Percentiles rank a stretch among this genome's conserved stretches.
phyloP scores from a whole-genome alignment of 495 filamentous ascomycete genomes.

The Opeltia flavorubescens region DNA sequence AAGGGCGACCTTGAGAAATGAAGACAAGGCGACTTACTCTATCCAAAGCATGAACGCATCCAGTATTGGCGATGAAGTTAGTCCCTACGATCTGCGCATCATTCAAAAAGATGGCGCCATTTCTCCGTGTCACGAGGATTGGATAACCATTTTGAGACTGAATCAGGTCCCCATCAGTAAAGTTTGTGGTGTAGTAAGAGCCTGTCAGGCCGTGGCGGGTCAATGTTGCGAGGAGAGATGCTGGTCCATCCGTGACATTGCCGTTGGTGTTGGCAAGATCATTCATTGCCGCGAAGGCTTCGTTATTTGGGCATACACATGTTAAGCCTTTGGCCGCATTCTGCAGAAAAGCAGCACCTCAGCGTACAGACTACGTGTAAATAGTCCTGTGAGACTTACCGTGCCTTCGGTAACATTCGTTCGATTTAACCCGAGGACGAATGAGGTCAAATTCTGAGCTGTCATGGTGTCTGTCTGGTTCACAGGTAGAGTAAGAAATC shows the following conservation, averaged over 20 bases:
- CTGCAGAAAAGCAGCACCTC: too few species aligned
- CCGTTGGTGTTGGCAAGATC: not conserved
- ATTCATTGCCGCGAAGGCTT: not conserved
- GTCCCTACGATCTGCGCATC: constrained; percentile 6
- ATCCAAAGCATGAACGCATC: constrained; percentile 7
- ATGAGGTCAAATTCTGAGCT: not conserved
- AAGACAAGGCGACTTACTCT: not conserved
- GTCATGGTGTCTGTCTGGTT: constrained; percentile 9
- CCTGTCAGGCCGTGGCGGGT: constrained; percentile 2
- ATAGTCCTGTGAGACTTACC: too few species aligned
- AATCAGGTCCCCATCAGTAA: constrained; percentile 4
- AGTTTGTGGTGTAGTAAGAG: constrained; percentile 5
- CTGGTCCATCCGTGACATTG: constrained; percentile 3
- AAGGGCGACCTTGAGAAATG: not conserved
- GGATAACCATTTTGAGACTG: constrained; percentile 7
- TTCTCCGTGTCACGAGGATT: not conserved
- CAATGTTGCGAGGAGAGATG: not conserved
- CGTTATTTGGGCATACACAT: constrained; percentile 5
- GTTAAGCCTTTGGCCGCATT: constrained; percentile 7
- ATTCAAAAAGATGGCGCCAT: constrained; percentile 6
- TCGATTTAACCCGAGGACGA: not conserved
- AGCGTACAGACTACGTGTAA: too few species aligned
- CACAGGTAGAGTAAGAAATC: constrained; percentile 9
- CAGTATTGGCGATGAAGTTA: constrained; percentile 7
- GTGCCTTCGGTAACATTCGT: constrained; percentile 2